Percentiles rank a stretch among this genome's conserved stretches.
Evolutionary conservation across 1,139 yeast species (phyloP).

Genomic region (Suhomyces taliae): DNA sequence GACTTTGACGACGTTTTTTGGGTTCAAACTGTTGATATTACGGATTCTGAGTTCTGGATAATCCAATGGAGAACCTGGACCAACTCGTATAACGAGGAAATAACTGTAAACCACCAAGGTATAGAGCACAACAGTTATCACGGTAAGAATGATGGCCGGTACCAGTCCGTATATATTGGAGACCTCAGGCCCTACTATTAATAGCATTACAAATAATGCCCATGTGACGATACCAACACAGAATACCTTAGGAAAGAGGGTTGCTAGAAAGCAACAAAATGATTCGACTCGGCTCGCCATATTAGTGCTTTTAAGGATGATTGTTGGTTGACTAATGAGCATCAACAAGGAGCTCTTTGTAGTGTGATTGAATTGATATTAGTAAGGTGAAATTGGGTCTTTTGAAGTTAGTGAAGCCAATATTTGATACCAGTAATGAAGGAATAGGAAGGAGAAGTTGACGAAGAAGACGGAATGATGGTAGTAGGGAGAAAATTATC

Average conservation of each 20-base stretch:
- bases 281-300: conserved; percentile 14
- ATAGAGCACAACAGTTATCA: conserved; percentile 22
- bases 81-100: conserved; percentile 50
- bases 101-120: conserved; percentile 44
- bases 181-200: conserved; percentile 16
- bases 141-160: conserved; percentile 15
- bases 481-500: neutral
- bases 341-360: neutral
- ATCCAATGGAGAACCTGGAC: conserved; percentile 67
- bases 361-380: too few relatives aligned
- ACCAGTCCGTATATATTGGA: conserved; percentile 4
- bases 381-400: too few relatives aligned
- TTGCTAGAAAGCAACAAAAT: conserved; percentile 49
- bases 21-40: conserved; percentile 11
- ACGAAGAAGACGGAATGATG: too few relatives aligned
- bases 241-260: conserved; percentile 59
- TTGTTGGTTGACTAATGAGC: conserved; percentile 4
- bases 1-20: neutral
- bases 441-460: too few relatives aligned
- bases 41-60: conserved; percentile 36
- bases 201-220: conserved; percentile 32
- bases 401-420: too few relatives aligned
- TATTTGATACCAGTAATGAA: too few relatives aligned
- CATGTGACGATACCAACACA: conserved; percentile 55
- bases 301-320: conserved; percentile 13